A percentile compares a stretch with the other conserved stretches of the same genome.
These are phyloP conservation scores for Asterophora lycoperdoides DNA, from an alignment of 768 basidiomycete genomes.

Conservation along the genomic window DNA sequence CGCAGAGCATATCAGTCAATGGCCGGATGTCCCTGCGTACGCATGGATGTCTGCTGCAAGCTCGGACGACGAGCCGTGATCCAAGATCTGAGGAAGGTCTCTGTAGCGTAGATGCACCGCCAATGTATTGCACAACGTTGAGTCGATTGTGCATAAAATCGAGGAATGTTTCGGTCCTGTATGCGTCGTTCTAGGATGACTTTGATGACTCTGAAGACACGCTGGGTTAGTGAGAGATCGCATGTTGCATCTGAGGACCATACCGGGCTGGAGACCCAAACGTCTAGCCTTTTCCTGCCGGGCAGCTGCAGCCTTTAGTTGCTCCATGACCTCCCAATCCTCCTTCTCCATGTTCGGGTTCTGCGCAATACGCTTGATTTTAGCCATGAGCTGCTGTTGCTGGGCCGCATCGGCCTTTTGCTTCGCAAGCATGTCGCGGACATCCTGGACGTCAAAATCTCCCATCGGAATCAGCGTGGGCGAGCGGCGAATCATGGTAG, in stretches of 20 bases:
- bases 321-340: conserved; percentile 29
- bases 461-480: conserved; percentile 76
- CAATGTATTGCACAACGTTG: too few relatives aligned
- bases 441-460: conserved; percentile 75
- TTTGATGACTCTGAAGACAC: conserved; percentile 8
- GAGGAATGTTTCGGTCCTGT: too few relatives aligned
- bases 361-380: conserved; percentile 45
- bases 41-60: too few relatives aligned
- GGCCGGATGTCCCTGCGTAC: too few relatives aligned
- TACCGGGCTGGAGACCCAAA: conserved; percentile 23
- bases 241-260: background rate
- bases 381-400: conserved; percentile 38
- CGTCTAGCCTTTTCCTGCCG: conserved; percentile 25
- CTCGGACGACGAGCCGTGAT: too few relatives aligned
- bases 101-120: too few relatives aligned
- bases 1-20: too few relatives aligned
- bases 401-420: conserved; percentile 40
- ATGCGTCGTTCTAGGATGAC: background rate
- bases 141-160: too few relatives aligned
- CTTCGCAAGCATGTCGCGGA: conserved; percentile 55
- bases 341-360: conserved; percentile 29
- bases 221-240: background rate
- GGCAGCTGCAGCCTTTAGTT: conserved; percentile 25
- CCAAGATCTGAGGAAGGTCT: too few relatives aligned
- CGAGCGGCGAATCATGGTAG: conserved; percentile 65